Evolutionary conservation across 192 early-diverging fungal species (phyloP).

Genomic region (Umbelopsis isabellina): DNA sequence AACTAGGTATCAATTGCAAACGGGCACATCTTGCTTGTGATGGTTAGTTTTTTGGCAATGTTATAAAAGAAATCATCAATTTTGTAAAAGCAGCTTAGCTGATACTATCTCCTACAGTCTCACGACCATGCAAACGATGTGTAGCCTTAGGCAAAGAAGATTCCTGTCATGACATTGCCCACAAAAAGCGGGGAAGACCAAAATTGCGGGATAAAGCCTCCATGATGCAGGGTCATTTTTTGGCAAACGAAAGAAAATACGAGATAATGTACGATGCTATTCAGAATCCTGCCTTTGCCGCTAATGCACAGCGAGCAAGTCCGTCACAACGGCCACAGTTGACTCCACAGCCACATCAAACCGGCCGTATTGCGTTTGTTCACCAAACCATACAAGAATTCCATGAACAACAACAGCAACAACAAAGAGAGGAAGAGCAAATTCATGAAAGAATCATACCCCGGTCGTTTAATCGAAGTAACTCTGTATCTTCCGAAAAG

Average conservation of each 20-base stretch:
- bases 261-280: slow-evolving; percentile 38
- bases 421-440: slow-evolving; percentile 7
- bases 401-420: slow-evolving; percentile 16
- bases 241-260: slow-evolving; percentile 26
- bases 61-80: neutral
- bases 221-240: slow-evolving; percentile 23
- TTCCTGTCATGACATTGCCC: slow-evolving; percentile 85
- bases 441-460: slow-evolving; percentile 15
- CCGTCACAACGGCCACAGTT: neutral
- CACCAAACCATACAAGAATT: slow-evolving; percentile 16
- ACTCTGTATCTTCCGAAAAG: neutral
- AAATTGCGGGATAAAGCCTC: slow-evolving; percentile 66
- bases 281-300: slow-evolving; percentile 29
- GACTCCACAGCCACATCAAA: neutral
- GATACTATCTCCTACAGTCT: slow-evolving; percentile 44
- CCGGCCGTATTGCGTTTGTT: slow-evolving; percentile 5
- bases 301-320: neutral
- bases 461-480: neutral
- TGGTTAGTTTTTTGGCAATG: slow-evolving; percentile 50
- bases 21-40: slow-evolving; percentile 89
- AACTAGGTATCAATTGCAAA: slow-evolving; percentile 75
- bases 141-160: slow-evolving; percentile 71
- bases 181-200: slow-evolving; percentile 87
- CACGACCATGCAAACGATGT: slow-evolving; percentile 82
- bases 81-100: slow-evolving; percentile 15